phyloP scores from a whole-genome alignment of 2,329 filamentous ascomycete genomes.

The Blastomyces parvus region DNA sequence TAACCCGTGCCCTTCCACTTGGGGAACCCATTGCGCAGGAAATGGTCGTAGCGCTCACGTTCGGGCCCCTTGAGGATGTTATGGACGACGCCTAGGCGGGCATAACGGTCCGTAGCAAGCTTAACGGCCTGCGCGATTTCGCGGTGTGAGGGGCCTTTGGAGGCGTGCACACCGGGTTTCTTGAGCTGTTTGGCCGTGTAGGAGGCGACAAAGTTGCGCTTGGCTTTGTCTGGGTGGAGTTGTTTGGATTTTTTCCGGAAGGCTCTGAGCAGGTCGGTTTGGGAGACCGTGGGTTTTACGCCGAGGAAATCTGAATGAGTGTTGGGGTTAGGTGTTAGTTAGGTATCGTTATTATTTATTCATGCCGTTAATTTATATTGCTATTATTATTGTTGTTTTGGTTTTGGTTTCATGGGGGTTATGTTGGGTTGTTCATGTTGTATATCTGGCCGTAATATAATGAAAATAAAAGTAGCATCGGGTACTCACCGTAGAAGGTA shows the following conservation, averaged over 20 bases:
- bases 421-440: background rate
- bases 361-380: background rate
- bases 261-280: constrained; percentile 86
- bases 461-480: background rate
- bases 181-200: constrained; percentile 44
- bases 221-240: constrained; percentile 93
- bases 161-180: constrained; percentile 54
- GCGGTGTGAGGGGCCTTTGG: constrained; percentile 60
- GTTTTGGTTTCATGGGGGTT: background rate
- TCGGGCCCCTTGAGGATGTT: constrained; percentile 73
- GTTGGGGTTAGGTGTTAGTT: constrained; percentile 4
- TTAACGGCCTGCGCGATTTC: constrained; percentile 74
- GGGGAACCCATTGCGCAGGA: constrained; percentile 85
- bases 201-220: constrained; percentile 67
- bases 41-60: constrained; percentile 88
- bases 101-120: constrained; percentile 70
- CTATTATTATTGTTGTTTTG: background rate
- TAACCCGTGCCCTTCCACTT: constrained; percentile 96
- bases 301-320: constrained; percentile 61
- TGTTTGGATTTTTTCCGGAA: constrained; percentile 78
- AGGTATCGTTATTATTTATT: background rate
- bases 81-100: constrained; percentile 72
- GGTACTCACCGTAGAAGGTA: constrained; percentile 67
- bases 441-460: background rate
- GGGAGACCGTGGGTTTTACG: constrained; percentile 60